Conservation (phyloP, 192 early-diverging fungal genomes). For the Rhizoclosmatium sp. region DNA sequence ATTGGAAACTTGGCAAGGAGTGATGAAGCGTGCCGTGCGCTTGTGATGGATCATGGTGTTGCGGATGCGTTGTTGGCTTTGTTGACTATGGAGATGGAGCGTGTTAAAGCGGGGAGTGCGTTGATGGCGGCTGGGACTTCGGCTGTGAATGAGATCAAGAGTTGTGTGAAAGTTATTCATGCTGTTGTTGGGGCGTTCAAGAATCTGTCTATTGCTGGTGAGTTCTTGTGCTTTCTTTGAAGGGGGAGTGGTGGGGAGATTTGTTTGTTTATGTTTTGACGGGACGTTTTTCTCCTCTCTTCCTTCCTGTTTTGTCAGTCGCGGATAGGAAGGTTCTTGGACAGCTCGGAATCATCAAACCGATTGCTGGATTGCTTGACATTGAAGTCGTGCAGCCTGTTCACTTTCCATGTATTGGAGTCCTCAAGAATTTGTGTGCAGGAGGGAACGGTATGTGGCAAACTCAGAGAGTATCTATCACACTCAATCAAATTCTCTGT, state of each 20-base stretch:
- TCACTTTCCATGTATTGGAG: conserved; percentile 50
- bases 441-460: conserved; percentile 49
- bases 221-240: background rate
- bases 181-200: conserved; percentile 62
- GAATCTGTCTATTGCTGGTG: conserved; percentile 59
- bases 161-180: conserved; percentile 59
- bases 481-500: conserved; percentile 12
- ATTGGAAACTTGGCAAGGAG: conserved; percentile 63
- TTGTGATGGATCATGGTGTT: conserved; percentile 48
- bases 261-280: conserved; percentile 5
- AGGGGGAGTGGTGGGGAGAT: background rate
- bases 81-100: conserved; percentile 42
- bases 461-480: conserved; percentile 9
- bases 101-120: conserved; percentile 32
- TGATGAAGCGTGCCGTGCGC: conserved; percentile 49
- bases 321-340: conserved; percentile 49
- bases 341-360: conserved; percentile 44
- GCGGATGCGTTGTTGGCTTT: conserved; percentile 45
- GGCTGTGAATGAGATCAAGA: conserved; percentile 42
- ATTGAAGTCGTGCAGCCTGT: conserved; percentile 51
- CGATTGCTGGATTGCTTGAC: conserved; percentile 46
- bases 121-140: background rate
- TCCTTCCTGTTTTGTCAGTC: conserved; percentile 34
- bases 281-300: background rate
- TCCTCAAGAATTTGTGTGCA: conserved; percentile 60